These are phyloP conservation scores for Ophiostoma triangulosporum DNA, from an alignment of 2,329 filamentous ascomycete genomes.

Conservation along the genomic window DNA sequence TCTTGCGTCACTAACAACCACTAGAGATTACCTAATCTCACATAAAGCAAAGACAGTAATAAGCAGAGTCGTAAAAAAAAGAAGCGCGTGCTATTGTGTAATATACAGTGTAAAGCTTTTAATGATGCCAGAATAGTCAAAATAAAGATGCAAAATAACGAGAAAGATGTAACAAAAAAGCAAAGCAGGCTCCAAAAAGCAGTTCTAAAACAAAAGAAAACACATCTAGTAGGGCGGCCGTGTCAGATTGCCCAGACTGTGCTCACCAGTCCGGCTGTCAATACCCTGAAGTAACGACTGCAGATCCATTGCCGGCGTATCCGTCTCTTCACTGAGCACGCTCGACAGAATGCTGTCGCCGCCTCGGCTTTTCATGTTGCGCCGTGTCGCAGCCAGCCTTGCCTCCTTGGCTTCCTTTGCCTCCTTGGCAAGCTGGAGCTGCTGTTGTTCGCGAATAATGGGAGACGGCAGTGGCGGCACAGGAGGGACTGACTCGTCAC, in stretches of 20 bases:
- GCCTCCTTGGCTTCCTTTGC: not conserved
- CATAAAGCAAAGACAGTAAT: too few species aligned
- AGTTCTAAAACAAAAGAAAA: not conserved
- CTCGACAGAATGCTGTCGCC: constrained; percentile 23
- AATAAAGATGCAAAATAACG: not conserved
- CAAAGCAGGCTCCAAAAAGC: not conserved
- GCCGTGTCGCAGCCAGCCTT: constrained; percentile 17
- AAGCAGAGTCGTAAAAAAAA: not conserved
- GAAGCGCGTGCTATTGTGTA: constrained; percentile 4
- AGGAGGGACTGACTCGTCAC: constrained; percentile 34
- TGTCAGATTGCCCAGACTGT: constrained; percentile 31
- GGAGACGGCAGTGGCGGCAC: constrained; percentile 39
- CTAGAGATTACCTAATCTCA: too few species aligned
- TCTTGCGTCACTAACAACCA: not conserved
- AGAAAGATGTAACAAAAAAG: not conserved
- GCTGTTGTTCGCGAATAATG: constrained; percentile 14
- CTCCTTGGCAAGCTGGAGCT: constrained; percentile 6
- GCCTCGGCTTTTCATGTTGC: constrained; percentile 29
- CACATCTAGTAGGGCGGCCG: constrained; percentile 33
- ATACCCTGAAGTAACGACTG: constrained; percentile 37
- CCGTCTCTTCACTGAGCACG: constrained; percentile 22
- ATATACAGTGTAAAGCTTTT: constrained; percentile 4
- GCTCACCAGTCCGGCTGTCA: constrained; percentile 33
- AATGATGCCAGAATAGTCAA: not conserved
- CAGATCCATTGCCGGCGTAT: constrained; percentile 29